phyloP scores from a whole-genome alignment of 2,329 filamentous ascomycete genomes.

The Aspergillus japonicus region DNA sequence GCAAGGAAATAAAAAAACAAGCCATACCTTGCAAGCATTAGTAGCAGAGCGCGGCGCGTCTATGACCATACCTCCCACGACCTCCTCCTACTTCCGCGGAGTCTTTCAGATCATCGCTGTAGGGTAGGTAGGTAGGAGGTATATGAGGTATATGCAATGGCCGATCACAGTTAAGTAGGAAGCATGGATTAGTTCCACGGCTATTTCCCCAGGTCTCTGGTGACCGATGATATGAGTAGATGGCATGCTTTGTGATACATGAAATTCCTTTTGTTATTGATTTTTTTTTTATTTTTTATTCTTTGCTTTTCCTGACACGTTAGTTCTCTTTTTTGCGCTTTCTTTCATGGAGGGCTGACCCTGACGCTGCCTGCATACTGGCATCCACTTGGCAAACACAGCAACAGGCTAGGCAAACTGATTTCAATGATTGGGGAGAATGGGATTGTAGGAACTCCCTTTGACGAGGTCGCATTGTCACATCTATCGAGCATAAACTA shows the following conservation, averaged over 20 bases:
- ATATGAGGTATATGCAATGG: neutral
- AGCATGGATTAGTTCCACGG: neutral
- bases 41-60: neutral
- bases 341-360: neutral
- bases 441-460: neutral
- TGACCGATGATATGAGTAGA: neutral
- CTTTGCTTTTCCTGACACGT: too few species aligned
- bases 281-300: too few species aligned
- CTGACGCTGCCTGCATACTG: neutral
- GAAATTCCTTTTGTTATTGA: neutral
- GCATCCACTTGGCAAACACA: neutral
- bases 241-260: conserved; percentile 4
- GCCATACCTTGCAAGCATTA: neutral
- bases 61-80: neutral
- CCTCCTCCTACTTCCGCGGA: neutral
- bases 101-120: neutral
- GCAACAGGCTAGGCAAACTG: neutral
- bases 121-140: too few species aligned
- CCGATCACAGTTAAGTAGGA: neutral
- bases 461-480: neutral
- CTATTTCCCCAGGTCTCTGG: neutral
- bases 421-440: neutral
- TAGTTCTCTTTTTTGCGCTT: too few species aligned
- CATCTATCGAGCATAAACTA: neutral
- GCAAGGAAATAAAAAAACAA: too few species aligned